Conservation (phyloP, 192 early-diverging fungal genomes). For the Gigaspora rosea region DNA sequence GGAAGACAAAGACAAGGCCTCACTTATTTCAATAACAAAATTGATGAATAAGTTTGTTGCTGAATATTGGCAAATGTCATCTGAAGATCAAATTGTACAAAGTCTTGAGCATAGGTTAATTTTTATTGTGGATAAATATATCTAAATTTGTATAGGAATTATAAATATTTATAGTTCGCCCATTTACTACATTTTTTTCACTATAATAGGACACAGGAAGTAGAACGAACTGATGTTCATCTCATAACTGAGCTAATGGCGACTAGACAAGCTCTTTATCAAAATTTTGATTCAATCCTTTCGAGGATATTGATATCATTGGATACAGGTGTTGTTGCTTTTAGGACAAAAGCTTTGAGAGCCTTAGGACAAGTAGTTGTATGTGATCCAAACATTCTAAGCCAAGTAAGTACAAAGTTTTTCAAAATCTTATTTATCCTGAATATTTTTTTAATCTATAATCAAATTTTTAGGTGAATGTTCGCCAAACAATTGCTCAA, state of each 20-base stretch:
- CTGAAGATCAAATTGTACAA: slow-evolving; percentile 23
- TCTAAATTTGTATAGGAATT: neutral
- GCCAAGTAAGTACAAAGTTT: slow-evolving; percentile 41
- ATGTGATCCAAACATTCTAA: slow-evolving; percentile 66
- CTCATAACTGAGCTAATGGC: slow-evolving; percentile 47
- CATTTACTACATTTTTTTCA: neutral
- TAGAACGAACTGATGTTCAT: slow-evolving; percentile 34
- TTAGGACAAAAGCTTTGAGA: slow-evolving; percentile 77
- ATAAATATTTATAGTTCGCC: neutral
- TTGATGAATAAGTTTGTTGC: slow-evolving; percentile 26
- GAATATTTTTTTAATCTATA: neutral
- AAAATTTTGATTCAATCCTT: slow-evolving; percentile 72
- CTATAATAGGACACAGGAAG: slow-evolving; percentile 27
- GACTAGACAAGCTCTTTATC: slow-evolving; percentile 59
- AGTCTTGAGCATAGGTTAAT: neutral
- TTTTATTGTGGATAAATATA: neutral
- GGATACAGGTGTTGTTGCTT: slow-evolving; percentile 64
- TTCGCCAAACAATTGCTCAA: slow-evolving; percentile 70
- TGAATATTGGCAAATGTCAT: slow-evolving; percentile 38
- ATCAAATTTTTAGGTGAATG: slow-evolving; percentile 43
- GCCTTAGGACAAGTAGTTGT: slow-evolving; percentile 76
- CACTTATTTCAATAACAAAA: slow-evolving; percentile 13
- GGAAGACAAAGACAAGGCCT: neutral
- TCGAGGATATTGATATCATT: slow-evolving; percentile 64
- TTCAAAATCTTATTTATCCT: neutral